Conservation (phyloP, 371 early-diverging fungal species). For the Lichtheimia ramosa region DNA sequence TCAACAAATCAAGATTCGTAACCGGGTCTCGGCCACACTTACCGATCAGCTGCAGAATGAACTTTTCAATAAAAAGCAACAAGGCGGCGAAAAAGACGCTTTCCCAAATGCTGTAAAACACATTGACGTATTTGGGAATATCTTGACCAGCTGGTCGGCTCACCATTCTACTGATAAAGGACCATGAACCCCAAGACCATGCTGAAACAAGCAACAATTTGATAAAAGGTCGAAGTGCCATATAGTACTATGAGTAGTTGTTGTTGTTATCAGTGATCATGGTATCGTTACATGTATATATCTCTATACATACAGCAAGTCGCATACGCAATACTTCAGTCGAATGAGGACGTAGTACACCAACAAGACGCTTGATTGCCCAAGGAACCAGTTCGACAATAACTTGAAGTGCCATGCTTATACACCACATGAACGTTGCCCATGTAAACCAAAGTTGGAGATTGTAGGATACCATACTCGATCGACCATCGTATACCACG, state of each 20-base stretch:
- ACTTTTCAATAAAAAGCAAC: slow-evolving; percentile 60
- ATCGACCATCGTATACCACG: slow-evolving; percentile 20
- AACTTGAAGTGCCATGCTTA: slow-evolving; percentile 32
- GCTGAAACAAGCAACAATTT: slow-evolving; percentile 35
- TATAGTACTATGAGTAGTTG: slow-evolving; percentile 39
- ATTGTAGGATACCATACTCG: slow-evolving; percentile 31
- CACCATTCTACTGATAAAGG: slow-evolving; percentile 24
- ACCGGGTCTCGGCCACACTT: too few relatives aligned
- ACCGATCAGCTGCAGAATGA: slow-evolving; percentile 59
- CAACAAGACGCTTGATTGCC: slow-evolving; percentile 33
- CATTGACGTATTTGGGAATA: slow-evolving; percentile 20
- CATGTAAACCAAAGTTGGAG: slow-evolving; percentile 51
- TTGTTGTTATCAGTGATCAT: too few relatives aligned
- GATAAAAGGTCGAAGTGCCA: slow-evolving; percentile 40
- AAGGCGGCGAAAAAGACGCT: slow-evolving; percentile 46
- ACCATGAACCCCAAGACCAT: slow-evolving; percentile 53
- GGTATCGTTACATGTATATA: not conserved
- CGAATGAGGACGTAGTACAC: slow-evolving; percentile 32
- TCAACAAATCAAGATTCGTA: slow-evolving; percentile 3
- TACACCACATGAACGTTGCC: slow-evolving; percentile 46
- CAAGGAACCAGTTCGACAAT: slow-evolving; percentile 41
- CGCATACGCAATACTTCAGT: slow-evolving; percentile 49
- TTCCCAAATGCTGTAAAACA: slow-evolving; percentile 36
- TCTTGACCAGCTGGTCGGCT: slow-evolving; percentile 13
- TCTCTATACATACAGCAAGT: slow-evolving; percentile 42